Evolutionary conservation across 495 filamentous ascomycete genomes (phyloP), one percentile per base, ranked within the genome.

Genomic region (Extremus antarcticus): DNA sequence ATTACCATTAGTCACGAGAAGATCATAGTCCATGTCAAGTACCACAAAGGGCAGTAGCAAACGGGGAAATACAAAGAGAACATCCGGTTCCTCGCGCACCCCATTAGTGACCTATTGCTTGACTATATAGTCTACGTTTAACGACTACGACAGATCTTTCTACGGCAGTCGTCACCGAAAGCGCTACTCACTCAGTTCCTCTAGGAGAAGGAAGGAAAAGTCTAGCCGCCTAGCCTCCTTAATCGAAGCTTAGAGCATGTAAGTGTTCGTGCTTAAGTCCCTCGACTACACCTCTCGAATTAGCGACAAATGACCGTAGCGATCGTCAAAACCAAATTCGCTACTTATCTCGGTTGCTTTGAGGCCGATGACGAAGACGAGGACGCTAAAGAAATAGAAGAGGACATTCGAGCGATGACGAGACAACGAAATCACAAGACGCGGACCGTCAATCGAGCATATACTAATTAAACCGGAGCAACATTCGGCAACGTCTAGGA

Each of bases 261-360:
- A 19, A 47, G 52, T 23, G 20, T 9, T 20, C 16, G 43, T 4
- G 52, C 52, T 19, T 13, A 25, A 3, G 23, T 54, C 8, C 43
- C 52, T 25, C 52, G 52, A 9, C 52, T 54, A 11, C 43, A 47
- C 29, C 29, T 54, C 52, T 54, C 52, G 24, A 54, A 54, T 25
- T 54, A 25, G 52, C 40, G 52, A 15, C 43, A 54, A 32, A 47
- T 47, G 52, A 54, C 43, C 3, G 52, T 54, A 19, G 43, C 52
- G 9, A 54, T 54, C 25, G 43, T 54, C 17, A 54, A 54, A 19
- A 54, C 41, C 24, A 54, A 54, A 25, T 54, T 54, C 41, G 52
- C 52, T 11, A 54, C 22, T 43, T 23, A 47, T n/a, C 25, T 54
- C 40, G 25, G 43, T 13, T 29, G 17, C 52, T 54, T 54, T 22